These are phyloP conservation scores for Termitomyces sp. DNA, from an alignment of 768 basidiomycete genomes.

Conservation along the genomic window DNA sequence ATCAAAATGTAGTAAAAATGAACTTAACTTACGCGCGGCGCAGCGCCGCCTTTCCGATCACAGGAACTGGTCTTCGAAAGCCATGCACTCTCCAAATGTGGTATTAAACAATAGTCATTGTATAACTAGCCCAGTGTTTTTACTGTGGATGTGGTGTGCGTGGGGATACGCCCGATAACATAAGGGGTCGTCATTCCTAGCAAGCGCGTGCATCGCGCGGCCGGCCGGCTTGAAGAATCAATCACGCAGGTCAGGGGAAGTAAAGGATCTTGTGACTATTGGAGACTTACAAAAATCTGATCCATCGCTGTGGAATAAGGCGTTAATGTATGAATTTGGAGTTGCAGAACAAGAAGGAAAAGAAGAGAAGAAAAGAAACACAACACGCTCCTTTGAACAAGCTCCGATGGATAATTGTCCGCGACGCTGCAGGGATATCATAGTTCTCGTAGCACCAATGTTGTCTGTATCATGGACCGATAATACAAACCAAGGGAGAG, in stretches of 20 bases:
- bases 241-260: background rate
- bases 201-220: background rate
- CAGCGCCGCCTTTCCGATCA: background rate
- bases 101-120: background rate
- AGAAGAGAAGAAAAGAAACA: background rate
- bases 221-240: background rate
- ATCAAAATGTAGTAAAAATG: background rate
- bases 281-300: background rate
- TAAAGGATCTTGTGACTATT: background rate
- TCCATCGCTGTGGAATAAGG: background rate
- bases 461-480: background rate
- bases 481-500: background rate
- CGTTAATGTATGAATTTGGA: background rate
- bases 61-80: background rate
- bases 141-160: background rate
- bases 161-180: background rate
- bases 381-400: background rate
- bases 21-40: too few relatives aligned
- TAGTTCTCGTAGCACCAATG: background rate
- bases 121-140: background rate
- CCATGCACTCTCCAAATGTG: background rate
- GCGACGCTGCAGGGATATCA: background rate
- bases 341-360: background rate
- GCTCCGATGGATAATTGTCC: background rate
- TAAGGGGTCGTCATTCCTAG: background rate